Evolutionary conservation across 2,329 filamentous ascomycete genomes (phyloP).

Genomic region (Elsinoe necatrix): DNA sequence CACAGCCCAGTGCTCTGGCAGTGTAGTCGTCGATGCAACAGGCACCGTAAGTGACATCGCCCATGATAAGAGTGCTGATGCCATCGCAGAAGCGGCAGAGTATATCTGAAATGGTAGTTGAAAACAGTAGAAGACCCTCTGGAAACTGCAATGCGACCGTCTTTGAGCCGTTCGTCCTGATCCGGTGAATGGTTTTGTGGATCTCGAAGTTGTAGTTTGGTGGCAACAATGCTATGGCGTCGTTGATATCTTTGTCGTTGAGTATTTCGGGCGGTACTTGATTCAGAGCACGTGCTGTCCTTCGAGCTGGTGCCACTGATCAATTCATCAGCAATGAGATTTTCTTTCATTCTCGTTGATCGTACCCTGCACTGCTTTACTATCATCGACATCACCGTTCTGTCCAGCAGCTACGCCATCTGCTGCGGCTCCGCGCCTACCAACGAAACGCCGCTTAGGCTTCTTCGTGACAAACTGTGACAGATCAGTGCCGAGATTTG

Average conservation of each 20-base stretch:
- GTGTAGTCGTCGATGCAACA: conserved; percentile 99
- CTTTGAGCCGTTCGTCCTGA: conserved; percentile 69
- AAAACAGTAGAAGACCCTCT: conserved; percentile 88
- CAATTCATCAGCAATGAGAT: not conserved
- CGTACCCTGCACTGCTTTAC: conserved; percentile 60
- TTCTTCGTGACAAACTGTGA: conserved; percentile 57
- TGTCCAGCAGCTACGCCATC: conserved; percentile 38
- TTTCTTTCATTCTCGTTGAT: conserved; percentile 23
- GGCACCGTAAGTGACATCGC: conserved; percentile 95
- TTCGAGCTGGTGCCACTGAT: conserved; percentile 61
- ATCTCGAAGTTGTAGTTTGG: conserved; percentile 99
- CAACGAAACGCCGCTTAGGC: conserved; percentile 88
- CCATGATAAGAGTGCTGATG: conserved; percentile 93
- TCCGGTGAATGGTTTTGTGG: conserved; percentile 93
- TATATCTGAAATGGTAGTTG: conserved; percentile 95
- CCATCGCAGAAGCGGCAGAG: conserved; percentile 88
- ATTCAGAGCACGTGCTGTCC: conserved; percentile 74
- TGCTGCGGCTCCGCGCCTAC: conserved; percentile 63
- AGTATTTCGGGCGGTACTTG: conserved; percentile 83
- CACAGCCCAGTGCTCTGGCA: conserved; percentile 84
- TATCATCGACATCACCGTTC: conserved; percentile 46
- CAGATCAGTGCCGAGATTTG: conserved; percentile 61
- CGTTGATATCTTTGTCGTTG: conserved; percentile 75
- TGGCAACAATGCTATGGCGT: conserved; percentile 77
- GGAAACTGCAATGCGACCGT: conserved; percentile 94